phyloP scores from a whole-genome alignment of 2,329 filamentous ascomycete species.

The Daldinia sp. region DNA sequence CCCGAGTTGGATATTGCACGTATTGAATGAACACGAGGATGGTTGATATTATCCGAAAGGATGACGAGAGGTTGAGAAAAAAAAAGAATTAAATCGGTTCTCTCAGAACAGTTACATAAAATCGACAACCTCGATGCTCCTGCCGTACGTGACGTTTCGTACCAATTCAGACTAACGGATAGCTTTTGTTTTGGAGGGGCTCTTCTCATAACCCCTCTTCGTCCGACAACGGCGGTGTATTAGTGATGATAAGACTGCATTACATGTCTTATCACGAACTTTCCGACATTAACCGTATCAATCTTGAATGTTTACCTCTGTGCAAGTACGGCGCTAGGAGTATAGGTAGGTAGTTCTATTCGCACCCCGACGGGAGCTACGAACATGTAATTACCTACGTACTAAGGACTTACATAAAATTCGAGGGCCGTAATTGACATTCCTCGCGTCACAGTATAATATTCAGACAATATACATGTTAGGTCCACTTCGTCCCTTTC shows the following conservation, averaged over 20 bases:
- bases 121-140: background rate
- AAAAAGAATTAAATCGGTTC: background rate
- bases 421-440: too few relatives aligned
- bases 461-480: background rate
- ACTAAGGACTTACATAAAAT: too few relatives aligned
- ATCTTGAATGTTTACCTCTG: too few relatives aligned
- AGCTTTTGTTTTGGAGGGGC: slow-evolving; percentile 21
- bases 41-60: background rate
- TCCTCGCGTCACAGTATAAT: background rate
- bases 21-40: background rate
- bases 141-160: background rate
- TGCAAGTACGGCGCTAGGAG: too few relatives aligned
- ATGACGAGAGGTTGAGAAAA: background rate
- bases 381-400: too few relatives aligned
- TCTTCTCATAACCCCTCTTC: slow-evolving; percentile 29
- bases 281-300: background rate
- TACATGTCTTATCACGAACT: slow-evolving; percentile 28
- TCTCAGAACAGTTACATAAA: background rate
- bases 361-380: too few relatives aligned
- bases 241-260: slow-evolving; percentile 24
- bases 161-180: background rate
- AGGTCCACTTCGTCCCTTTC: background rate
- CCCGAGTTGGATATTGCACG: background rate
- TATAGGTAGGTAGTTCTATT: too few relatives aligned
- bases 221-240: slow-evolving; percentile 38